phyloP scores from a whole-genome alignment of 192 early-diverging fungal species.

The Linnemannia exigua region DNA sequence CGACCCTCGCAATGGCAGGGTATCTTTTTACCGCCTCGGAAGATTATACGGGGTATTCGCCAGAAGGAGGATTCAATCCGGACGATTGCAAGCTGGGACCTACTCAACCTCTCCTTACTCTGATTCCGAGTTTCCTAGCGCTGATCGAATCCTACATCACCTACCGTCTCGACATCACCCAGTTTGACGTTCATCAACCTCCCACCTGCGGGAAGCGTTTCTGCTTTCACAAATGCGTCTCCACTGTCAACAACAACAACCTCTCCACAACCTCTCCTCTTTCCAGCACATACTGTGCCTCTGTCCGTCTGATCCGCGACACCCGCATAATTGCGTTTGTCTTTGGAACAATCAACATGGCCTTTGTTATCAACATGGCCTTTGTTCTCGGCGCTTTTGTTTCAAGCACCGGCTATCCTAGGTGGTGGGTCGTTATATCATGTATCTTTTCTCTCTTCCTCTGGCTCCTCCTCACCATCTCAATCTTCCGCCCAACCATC shows the following conservation, averaged over 20 bases:
- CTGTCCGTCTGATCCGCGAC: neutral
- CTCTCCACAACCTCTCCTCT: neutral
- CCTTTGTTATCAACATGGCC: neutral
- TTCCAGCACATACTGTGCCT: neutral
- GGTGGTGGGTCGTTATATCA: neutral
- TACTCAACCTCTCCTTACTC: neutral
- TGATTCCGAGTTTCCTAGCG: neutral
- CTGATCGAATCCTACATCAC: neutral
- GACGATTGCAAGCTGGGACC: too few relatives aligned
- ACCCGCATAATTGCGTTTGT: neutral
- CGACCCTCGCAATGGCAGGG: neutral
- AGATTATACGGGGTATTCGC: neutral
- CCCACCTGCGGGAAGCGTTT: neutral
- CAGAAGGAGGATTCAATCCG: neutral
- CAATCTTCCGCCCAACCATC: neutral
- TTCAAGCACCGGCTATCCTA: too few relatives aligned
- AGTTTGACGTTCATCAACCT: too few relatives aligned
- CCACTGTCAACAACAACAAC: neutral
- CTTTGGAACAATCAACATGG: neutral
- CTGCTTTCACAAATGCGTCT: neutral
- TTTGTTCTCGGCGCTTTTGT: neutral
- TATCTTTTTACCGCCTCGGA: too few relatives aligned
- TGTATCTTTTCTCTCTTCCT: neutral
- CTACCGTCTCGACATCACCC: constrained; percentile 1
- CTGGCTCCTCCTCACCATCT: neutral